Evolutionary conservation across 768 basidiomycete species (phyloP), one percentile per base, ranked within the genome.

Genomic region (Boletales sp.): DNA sequence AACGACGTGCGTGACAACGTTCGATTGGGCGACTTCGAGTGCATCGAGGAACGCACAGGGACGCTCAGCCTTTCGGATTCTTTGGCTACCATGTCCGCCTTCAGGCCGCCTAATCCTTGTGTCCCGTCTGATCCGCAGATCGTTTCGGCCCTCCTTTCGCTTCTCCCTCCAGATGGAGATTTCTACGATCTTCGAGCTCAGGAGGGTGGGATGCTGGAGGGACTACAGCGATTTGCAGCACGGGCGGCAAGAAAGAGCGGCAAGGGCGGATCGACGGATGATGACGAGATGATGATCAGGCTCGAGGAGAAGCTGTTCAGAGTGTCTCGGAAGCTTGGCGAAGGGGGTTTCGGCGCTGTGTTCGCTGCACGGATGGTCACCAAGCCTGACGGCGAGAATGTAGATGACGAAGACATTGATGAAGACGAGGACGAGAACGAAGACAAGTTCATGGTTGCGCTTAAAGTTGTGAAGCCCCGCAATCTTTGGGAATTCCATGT

Each of bases 341-440:
- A 99, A 70, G 96, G 96, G 6, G 92, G 94, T 0, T 99, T 95
- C 59, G 96, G 95, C 3, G 81, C 87, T 4, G 96, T 99, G n/a
- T 99, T 95, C 74, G 81, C 86, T 53, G 90, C 89, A 4, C 77
- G 79, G 48, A 78, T 84, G 62, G 46, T 74, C 61, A 50, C 57
- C 17, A 69, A 78, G 11, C 75, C 81, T 8, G 70, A 71, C 28
- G 62, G 54, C 17, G 64, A 70, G 46, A 66, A 68, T 1, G 74
- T 74, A 7, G 77, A 77, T 3, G 75, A 76, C 4, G 68, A 72
- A 1, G 73, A 72, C 25, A 68, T 76, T 3, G 71, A 70, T 15
- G 73, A 82, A 3, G 77, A 77, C 12, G 75, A 80, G 7, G 78
- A 78, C 4, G 80, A 81, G 8, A 77, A 80, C 4, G 82, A 82